Evolutionary conservation across 2,329 filamentous ascomycete genomes (phyloP).

Genomic region (Pseudonectria buxi): DNA sequence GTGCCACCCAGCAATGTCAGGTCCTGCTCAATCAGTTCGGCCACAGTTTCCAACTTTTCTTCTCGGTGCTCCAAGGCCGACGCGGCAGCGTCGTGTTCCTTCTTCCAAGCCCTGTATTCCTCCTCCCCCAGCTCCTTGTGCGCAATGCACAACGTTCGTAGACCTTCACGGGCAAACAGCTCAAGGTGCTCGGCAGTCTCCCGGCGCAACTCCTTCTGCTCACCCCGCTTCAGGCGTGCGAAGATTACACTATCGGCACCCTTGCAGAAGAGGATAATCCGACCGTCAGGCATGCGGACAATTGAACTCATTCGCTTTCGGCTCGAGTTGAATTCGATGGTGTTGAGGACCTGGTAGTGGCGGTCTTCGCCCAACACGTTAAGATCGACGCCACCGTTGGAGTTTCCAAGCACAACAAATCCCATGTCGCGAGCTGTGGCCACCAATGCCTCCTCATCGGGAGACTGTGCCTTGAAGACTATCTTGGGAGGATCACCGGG

Average conservation of each 20-base stretch:
- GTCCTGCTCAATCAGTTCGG: constrained; percentile 86
- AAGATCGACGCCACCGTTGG: constrained; percentile 72
- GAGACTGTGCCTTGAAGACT: constrained; percentile 93
- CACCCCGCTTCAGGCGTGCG: constrained; percentile 74
- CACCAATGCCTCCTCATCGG: constrained; percentile 91
- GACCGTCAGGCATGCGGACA: constrained; percentile 85
- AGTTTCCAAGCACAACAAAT: constrained; percentile 81
- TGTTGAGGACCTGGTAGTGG: constrained; percentile 84
- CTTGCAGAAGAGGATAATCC: constrained; percentile 91
- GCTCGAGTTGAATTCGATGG: constrained; percentile 93
- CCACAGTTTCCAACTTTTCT: constrained; percentile 83
- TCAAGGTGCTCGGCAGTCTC: constrained; percentile 90
- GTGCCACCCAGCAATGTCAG: constrained; percentile 85
- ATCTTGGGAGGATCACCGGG: constrained; percentile 89
- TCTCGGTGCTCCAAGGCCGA: constrained; percentile 79
- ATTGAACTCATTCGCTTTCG: constrained; percentile 98
- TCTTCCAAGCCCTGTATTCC: constrained; percentile 79
- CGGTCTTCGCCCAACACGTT: constrained; percentile 83
- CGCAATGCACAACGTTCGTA: constrained; percentile 91
- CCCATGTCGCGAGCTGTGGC: constrained; percentile 92
- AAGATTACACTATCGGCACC: constrained; percentile 97
- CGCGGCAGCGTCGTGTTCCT: constrained; percentile 80
- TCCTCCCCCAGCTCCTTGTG: constrained; percentile 72
- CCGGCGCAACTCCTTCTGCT: constrained; percentile 77
- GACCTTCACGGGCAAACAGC: constrained; percentile 91